Evolutionary conservation across 176 grass and related monocot species (phyloP).

Genomic region (Aegilops longissima): DNA sequence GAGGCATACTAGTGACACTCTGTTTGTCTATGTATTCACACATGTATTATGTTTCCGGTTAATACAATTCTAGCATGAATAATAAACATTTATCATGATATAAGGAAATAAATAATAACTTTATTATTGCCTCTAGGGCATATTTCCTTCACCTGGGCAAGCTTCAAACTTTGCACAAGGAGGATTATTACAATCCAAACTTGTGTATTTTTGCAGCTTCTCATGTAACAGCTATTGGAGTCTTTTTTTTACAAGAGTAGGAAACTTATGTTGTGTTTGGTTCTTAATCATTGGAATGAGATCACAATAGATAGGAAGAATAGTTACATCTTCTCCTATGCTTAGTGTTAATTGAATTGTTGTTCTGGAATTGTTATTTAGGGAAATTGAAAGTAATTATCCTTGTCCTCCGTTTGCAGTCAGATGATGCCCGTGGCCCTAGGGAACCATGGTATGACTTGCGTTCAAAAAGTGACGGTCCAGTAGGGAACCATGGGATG

Average conservation of each 20-base stretch:
- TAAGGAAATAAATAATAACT: no score
- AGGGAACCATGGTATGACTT: constrained; percentile 94
- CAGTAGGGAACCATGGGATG: no score
- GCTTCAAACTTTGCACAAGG: no score
- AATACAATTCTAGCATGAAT: no score
- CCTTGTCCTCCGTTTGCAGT: constrained; percentile 33
- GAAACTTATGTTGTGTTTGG: background rate
- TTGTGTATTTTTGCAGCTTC: no score
- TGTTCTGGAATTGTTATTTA: background rate
- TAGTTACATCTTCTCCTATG: background rate
- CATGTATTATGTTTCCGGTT: no score
- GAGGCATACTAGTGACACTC: no score
- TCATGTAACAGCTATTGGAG: background rate
- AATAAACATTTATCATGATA: no score
- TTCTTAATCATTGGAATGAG: background rate
- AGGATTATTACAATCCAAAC: no score
- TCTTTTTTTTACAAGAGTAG: background rate
- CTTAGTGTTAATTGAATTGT: background rate
- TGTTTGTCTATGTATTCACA: no score
- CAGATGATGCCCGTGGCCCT: constrained; percentile 57
- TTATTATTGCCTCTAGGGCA: no score
- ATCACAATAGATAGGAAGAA: background rate
- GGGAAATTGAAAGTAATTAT: background rate
- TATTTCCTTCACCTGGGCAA: no score
- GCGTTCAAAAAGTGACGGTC: background rate